These are phyloP conservation scores for Exophiala aquamarina DNA, from an alignment of 2,329 filamentous ascomycete genomes.

Conservation along the genomic window DNA sequence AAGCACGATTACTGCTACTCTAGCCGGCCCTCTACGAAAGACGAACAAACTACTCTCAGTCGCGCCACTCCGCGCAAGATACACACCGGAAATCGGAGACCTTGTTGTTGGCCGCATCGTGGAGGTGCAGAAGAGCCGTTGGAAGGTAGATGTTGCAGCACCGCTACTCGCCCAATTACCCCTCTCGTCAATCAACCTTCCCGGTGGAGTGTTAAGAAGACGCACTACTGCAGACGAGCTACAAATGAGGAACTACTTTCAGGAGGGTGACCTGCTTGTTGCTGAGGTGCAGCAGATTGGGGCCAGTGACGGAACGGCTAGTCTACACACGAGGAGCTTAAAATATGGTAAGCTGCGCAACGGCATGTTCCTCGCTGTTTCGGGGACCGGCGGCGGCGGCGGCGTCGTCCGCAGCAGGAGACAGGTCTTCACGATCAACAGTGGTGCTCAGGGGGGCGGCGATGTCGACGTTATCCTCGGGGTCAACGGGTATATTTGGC, in stretches of 20 bases:
- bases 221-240: constrained; percentile 94
- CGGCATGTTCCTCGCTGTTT: constrained; percentile 81
- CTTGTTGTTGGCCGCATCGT: constrained; percentile 90
- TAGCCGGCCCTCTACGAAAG: constrained; percentile 85
- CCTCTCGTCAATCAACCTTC: constrained; percentile 88
- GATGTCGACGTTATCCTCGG: constrained; percentile 81
- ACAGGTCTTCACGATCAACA: constrained; percentile 78
- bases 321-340: constrained; percentile 83
- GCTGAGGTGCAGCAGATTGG: constrained; percentile 86
- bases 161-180: constrained; percentile 82
- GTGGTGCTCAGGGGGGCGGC: constrained; percentile 45
- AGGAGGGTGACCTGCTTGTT: constrained; percentile 88
- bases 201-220: constrained; percentile 86
- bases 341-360: constrained; percentile 96
- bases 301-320: constrained; percentile 80
- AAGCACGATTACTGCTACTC: constrained; percentile 78
- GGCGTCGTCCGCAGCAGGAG: constrained; percentile 81
- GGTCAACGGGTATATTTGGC: constrained; percentile 97
- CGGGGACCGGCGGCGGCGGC: constrained; percentile 71
- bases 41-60: constrained; percentile 97
- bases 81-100: constrained; percentile 94
- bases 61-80: constrained; percentile 83
- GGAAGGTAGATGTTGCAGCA: constrained; percentile 92
- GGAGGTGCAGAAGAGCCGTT: constrained; percentile 88
- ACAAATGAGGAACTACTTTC: constrained; percentile 96